Evolutionary conservation across 2,329 filamentous ascomycete genomes (phyloP).

Genomic region (Aspergillus tamarii): DNA sequence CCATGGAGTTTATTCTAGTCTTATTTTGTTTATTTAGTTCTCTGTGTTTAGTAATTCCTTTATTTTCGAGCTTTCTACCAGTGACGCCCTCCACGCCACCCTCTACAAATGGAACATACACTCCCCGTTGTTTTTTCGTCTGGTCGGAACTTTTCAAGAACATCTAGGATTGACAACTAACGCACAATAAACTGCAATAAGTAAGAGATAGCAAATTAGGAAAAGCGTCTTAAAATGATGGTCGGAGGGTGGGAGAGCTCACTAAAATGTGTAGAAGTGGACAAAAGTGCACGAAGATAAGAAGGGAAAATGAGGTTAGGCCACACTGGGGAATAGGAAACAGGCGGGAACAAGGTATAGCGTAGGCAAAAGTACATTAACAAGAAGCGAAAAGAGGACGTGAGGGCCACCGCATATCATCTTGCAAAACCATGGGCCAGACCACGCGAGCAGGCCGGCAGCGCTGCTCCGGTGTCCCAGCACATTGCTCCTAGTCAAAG

Average conservation of each 20-base stretch:
- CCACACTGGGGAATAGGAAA: slow-evolving; percentile 30
- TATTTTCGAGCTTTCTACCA: background rate
- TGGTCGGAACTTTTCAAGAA: slow-evolving; percentile 16
- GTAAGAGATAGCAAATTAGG: slow-evolving; percentile 15
- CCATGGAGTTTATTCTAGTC: background rate
- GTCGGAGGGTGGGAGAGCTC: slow-evolving; percentile 27
- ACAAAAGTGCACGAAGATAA: slow-evolving; percentile 23
- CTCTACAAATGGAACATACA: background rate
- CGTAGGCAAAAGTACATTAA: slow-evolving; percentile 44
- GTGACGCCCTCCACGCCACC: background rate
- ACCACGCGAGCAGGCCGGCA: slow-evolving; percentile 23
- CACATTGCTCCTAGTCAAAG: slow-evolving; percentile 28
- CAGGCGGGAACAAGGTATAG: slow-evolving; percentile 37
- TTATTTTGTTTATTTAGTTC: background rate
- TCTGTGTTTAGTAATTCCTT: background rate
- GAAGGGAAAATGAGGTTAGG: slow-evolving; percentile 24
- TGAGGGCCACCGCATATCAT: slow-evolving; percentile 29
- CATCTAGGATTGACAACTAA: slow-evolving; percentile 28
- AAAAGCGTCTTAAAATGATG: slow-evolving; percentile 28
- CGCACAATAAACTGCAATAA: slow-evolving; percentile 19
- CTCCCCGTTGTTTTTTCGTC: background rate
- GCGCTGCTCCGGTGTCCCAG: slow-evolving; percentile 24
- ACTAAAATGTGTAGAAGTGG: slow-evolving; percentile 31
- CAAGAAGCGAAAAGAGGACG: slow-evolving; percentile 40
- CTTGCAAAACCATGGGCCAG: slow-evolving; percentile 28